phyloP scores from a whole-genome alignment of 441 rosid species.

The Monsonia emarginata region DNA sequence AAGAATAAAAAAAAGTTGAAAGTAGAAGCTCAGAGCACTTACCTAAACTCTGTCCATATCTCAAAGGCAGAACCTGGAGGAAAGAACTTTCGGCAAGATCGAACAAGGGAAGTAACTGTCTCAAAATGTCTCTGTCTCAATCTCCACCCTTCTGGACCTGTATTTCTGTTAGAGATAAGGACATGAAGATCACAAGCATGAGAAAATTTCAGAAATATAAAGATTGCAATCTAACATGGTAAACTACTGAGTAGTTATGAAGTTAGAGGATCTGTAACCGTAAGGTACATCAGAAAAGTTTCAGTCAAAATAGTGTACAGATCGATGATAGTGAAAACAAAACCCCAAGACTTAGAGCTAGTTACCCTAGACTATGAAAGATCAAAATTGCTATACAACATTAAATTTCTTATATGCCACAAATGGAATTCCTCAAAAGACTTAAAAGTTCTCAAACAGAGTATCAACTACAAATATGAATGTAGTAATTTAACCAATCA shows the following conservation, averaged over 20 bases:
- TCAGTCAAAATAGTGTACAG: neutral
- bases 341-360: constrained; percentile 4
- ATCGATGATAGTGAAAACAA: neutral
- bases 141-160: constrained; percentile 99
- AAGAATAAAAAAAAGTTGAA: constrained; percentile 1
- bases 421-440: neutral
- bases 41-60: constrained; percentile 97
- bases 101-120: constrained; percentile 76
- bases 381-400: neutral
- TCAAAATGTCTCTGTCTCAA: constrained; percentile 90
- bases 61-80: constrained; percentile 81
- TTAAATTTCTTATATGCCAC: neutral
- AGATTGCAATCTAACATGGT: neutral
- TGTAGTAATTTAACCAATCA: neutral
- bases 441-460: neutral
- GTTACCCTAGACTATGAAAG: constrained; percentile 1
- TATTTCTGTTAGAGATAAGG: constrained; percentile 45
- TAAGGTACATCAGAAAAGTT: neutral
- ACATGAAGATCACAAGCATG: constrained; percentile 6
- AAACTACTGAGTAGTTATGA: constrained; percentile 1
- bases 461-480: neutral
- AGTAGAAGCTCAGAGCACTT: constrained; percentile 23
- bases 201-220: constrained; percentile 2
- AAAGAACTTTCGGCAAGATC: constrained; percentile 80
- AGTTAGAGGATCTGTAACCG: neutral